A percentile compares a stretch with the other conserved stretches of the same genome.
phyloP scores from a whole-genome alignment of 805 yeast species.

The Nakazawaea siamensis region DNA sequence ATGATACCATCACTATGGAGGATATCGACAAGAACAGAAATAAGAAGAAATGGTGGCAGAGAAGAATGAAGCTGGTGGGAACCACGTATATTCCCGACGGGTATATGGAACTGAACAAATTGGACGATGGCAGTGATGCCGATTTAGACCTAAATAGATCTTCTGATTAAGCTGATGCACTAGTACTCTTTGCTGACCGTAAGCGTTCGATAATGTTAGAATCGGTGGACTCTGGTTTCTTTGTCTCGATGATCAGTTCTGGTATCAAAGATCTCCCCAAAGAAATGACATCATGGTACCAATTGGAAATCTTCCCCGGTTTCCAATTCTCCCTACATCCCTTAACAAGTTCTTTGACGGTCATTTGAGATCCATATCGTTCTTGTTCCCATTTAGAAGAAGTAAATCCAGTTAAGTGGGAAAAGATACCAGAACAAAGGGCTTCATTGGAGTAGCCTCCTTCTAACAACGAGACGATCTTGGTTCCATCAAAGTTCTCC shows the following conservation, averaged over 20 bases:
- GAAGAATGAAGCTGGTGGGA: constrained; percentile 27
- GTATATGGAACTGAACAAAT: neutral
- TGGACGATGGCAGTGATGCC: neutral
- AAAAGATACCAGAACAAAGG: constrained; percentile 66
- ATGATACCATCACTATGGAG: constrained; percentile 20
- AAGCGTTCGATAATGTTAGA: constrained; percentile 2
- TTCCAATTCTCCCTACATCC: constrained; percentile 67
- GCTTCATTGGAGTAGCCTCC: constrained; percentile 89
- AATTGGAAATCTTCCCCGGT: constrained; percentile 30
- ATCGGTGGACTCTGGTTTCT: no score
- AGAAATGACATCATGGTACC: constrained; percentile 43
- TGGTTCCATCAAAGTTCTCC: constrained; percentile 50
- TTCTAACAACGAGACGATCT: constrained; percentile 61
- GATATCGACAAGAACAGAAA: constrained; percentile 23
- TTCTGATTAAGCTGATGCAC: neutral
- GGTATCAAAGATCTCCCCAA: constrained; percentile 8
- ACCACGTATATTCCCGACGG: constrained; percentile 6
- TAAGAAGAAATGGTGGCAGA: constrained; percentile 38
- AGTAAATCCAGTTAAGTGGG: constrained; percentile 70
- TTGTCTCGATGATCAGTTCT: constrained; percentile 5
- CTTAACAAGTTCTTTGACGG: constrained; percentile 54
- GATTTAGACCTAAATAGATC: constrained; percentile 9
- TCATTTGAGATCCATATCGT: constrained; percentile 53
- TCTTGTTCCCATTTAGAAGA: constrained; percentile 46
- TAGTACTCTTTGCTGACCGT: neutral